Evolutionary conservation across 441 rosid genomes (phyloP).

Genomic region (Flueggea neowawraea): DNA sequence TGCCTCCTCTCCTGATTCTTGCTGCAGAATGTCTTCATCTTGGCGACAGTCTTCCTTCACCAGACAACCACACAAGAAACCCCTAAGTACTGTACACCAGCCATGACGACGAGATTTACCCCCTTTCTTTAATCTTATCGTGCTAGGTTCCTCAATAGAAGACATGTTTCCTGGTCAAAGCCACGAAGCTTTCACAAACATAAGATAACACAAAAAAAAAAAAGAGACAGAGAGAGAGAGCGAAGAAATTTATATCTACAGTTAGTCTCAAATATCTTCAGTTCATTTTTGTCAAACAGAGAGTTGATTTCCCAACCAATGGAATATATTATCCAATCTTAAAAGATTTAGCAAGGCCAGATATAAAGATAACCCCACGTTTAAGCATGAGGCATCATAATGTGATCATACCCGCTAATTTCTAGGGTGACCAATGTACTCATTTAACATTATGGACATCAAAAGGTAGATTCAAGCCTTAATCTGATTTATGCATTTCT

Average conservation of each 20-base stretch:
- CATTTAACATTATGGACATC: too few relatives aligned
- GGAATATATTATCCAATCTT: not conserved
- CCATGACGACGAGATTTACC: slow-evolving; percentile 34
- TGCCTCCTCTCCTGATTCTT: slow-evolving; percentile 60
- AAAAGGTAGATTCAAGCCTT: not conserved
- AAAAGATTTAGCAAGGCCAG: too few relatives aligned
- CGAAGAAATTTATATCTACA: slow-evolving; percentile 1
- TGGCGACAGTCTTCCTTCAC: slow-evolving; percentile 69
- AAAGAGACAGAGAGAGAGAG: not conserved
- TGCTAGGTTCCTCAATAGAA: slow-evolving; percentile 52
- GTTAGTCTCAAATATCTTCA: not conserved
- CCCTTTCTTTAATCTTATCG: slow-evolving; percentile 35
- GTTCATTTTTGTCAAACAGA: slow-evolving; percentile 1
- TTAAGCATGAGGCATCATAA: too few relatives aligned
- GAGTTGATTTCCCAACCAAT: not conserved
- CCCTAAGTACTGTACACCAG: slow-evolving; percentile 43
- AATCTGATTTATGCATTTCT: not conserved
- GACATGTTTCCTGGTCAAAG: slow-evolving; percentile 48
- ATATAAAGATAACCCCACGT: too few relatives aligned
- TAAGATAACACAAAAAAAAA: slow-evolving; percentile 8
- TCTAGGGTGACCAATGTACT: too few relatives aligned
- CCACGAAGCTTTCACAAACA: slow-evolving; percentile 8
- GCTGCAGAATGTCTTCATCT: slow-evolving; percentile 45
- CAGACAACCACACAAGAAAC: slow-evolving; percentile 65
- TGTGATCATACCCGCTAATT: not conserved